A percentile compares a stretch with the other conserved stretches of the same genome.
Conservation (phyloP, 179 eudicot species). For the Sideroxylon spinosum region DNA sequence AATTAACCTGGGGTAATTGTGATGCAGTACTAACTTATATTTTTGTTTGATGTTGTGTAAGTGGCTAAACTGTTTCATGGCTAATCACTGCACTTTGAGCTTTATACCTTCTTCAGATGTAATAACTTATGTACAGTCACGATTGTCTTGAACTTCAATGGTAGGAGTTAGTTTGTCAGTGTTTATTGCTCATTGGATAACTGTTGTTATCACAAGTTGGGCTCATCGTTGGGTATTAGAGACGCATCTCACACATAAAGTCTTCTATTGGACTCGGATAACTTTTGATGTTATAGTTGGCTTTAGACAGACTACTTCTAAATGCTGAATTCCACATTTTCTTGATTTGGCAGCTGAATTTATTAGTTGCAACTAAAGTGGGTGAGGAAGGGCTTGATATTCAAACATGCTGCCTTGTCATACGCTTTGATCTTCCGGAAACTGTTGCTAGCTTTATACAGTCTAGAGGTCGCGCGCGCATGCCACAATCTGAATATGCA, state of each 20-base stretch:
- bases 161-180: not conserved
- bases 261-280: not conserved
- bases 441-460: conserved; percentile 95
- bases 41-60: no score
- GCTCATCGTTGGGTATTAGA: not conserved
- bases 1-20: no score
- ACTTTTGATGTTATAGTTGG: not conserved
- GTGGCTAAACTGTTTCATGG: not conserved
- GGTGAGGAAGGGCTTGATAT: conserved; percentile 99
- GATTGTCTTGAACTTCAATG: not conserved
- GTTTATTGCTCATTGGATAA: not conserved
- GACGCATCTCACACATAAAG: not conserved
- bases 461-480: conserved; percentile 97
- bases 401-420: conserved; percentile 97
- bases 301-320: not conserved
- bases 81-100: no score
- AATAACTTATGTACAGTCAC: not conserved
- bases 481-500: conserved; percentile 94
- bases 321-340: not conserved
- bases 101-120: not conserved
- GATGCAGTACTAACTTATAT: no score
- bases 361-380: conserved; percentile 94
- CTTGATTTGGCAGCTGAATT: conserved; percentile 68
- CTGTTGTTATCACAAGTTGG: not conserved
- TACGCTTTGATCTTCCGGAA: conserved; percentile 97